phyloP scores from a whole-genome alignment of 495 filamentous ascomycete genomes.

The Alectoria sarmentosa region DNA sequence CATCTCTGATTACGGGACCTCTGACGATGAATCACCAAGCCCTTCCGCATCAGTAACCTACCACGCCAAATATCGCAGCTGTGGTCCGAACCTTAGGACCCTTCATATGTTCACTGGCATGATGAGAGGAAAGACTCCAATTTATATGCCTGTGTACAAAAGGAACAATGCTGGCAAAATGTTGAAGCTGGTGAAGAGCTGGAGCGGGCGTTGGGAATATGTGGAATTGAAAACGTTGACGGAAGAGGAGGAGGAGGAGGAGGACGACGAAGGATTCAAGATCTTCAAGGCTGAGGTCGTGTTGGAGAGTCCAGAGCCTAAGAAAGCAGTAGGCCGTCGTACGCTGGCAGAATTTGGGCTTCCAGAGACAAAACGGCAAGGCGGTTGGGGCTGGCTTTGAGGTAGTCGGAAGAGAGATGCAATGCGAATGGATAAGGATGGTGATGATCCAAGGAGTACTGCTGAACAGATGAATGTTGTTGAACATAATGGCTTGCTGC shows the following conservation, averaged over 20 bases:
- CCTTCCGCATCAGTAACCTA: background rate
- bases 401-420: background rate
- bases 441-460: background rate
- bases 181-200: background rate
- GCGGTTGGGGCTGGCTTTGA: constrained; percentile 2
- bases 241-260: background rate
- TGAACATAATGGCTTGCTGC: background rate
- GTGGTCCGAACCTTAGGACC: background rate
- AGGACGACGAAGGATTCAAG: background rate
- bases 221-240: background rate
- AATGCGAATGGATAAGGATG: background rate
- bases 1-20: background rate
- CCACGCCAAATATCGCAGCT: background rate
- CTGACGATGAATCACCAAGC: background rate
- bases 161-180: background rate
- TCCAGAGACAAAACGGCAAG: background rate
- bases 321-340: background rate
- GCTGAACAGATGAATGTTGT: background rate
- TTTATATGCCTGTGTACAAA: background rate
- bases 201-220: background rate
- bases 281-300: background rate
- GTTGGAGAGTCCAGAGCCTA: background rate
- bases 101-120: background rate
- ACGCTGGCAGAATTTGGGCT: background rate
- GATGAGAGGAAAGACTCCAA: background rate